Evolutionary conservation across 306 rosid genomes (phyloP), one percentile per base, ranked within the genome.

Genomic region (Vachellia collinsii): DNA sequence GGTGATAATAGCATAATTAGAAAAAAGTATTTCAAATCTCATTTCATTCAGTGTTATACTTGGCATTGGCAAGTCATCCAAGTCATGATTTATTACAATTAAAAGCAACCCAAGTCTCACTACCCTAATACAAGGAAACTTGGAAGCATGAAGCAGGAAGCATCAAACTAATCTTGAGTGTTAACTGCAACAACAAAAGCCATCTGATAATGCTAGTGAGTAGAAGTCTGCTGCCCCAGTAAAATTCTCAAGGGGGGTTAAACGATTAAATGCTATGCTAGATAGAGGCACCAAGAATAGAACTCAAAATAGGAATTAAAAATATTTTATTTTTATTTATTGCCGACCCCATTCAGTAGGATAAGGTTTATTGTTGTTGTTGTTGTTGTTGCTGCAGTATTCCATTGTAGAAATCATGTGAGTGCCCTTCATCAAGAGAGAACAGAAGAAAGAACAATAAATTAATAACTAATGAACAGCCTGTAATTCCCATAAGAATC

Each of bases 401-500:
- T 44, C 48, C 29, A 56, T 8, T 7, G 23, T 56, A 8, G 62
- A 56, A 56, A 56, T 7, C 22, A 56, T 20, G 62, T 7, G 14
- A 34, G 22, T 34, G 65, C 25, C n/a, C 23, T 69, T 66, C 82
- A 17, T 20, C 6, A 56, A 37, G 36, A 37, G 72, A 74, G 65
- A 19, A n/a, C 1, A 20, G 63, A 10, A 22, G 36, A 22, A 58
- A 58, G 36, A 58, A 51, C 1, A 51, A 51, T 51, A 16, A 17
- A 51, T 19, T 20, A 56, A 59, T 25, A 41, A 58, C 76, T 63
- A 78, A 69, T 70, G 43, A 68, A 75, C 74, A 83, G 68, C 68
- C 54, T 66, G 76, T 67, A 42, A 66, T 36, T 82, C 64, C 73
- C 16, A 19, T 77, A 51, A 42, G n/a, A 8, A 56, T 3, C 62